Base-by-base conservation (phyloP, 2,329 filamentous ascomycete genomes). In the Sclerotinia borealis region DNA sequence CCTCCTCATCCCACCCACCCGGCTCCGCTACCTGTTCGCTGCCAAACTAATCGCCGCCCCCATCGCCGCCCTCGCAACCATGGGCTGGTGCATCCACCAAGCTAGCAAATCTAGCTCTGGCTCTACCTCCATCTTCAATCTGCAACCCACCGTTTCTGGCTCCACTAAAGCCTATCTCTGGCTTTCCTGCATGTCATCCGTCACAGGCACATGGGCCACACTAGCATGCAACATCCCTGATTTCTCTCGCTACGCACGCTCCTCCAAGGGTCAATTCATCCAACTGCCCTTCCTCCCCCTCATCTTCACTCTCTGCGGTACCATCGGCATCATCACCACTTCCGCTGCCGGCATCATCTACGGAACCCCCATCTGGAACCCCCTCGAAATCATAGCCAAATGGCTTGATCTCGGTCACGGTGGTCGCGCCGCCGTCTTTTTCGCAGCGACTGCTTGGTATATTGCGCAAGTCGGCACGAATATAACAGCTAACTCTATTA, bases 81-180 rank as follows among this genome's bases (percentile, higher is more conserved):
- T 89, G 69, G 82, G 85, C 51, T 89, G 85, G 85, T 81, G 81
- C 4, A 80, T 88, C 64, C 79, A 81, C 5, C 82, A 83, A 58
- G 81, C 82, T 4, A 81, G 82, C 25, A 81, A 81, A 2, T 67
- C 66, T 34, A 71, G 72, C 4, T 48, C 68, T 0, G 81, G 81
- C 3, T 67, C 66, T 34, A 71, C 71, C 4, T 48, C 68, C 0
- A 71, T 73, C 39, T 73, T 72, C 31, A 64, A 67, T 6, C 52
- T 65, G 17, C 63, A 68, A 27, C 64, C 69, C 8, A 70, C 65
- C 7, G 70, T 72, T n/a, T 61, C 56, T 10, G 72, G 72, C 11
- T 66, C 65, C 49, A 69, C 66, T 15, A 72, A 70, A 59, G 68
- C 70, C 3, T 73, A 69, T 17, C 68, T 72, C 48, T 72, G 67